Conservation (phyloP, 148 eudicot genomes). For the Rhododendron simsii region DNA sequence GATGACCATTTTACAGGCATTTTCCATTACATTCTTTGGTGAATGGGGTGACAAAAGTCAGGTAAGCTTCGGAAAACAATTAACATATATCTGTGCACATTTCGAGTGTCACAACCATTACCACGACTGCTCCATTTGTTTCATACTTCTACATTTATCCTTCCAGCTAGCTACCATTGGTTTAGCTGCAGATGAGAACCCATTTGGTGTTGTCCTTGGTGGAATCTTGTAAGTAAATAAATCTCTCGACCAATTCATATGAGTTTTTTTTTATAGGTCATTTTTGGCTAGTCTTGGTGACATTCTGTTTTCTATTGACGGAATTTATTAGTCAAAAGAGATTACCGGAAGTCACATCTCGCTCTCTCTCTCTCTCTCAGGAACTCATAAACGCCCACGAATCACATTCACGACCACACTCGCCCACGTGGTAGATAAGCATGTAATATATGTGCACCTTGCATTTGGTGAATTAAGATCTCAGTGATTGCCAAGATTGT, state of each 20-base stretch:
- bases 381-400: not conserved
- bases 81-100: not conserved
- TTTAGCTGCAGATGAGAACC: constrained; percentile 95
- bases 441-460: not conserved
- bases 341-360: not conserved
- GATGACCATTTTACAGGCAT: constrained; percentile 54
- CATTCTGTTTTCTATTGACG: too few relatives aligned
- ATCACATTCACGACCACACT: not conserved
- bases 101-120: not conserved
- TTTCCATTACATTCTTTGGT: constrained; percentile 93
- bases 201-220: constrained; percentile 95
- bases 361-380: not conserved
- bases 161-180: constrained; percentile 96
- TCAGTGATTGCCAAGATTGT: not conserved
- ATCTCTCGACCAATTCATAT: not conserved
- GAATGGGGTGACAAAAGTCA: constrained; percentile 99
- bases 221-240: constrained; percentile 71
- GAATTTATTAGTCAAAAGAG: not conserved
- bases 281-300: not conserved
- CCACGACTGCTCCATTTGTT: not conserved
- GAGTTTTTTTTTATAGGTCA: not conserved
- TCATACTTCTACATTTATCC: not conserved
- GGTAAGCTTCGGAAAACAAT: constrained; percentile 35
- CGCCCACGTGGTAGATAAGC: not conserved
- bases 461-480: not conserved